Conservation (phyloP, 164 flowering plant species). For the Berberis vulgaris region DNA sequence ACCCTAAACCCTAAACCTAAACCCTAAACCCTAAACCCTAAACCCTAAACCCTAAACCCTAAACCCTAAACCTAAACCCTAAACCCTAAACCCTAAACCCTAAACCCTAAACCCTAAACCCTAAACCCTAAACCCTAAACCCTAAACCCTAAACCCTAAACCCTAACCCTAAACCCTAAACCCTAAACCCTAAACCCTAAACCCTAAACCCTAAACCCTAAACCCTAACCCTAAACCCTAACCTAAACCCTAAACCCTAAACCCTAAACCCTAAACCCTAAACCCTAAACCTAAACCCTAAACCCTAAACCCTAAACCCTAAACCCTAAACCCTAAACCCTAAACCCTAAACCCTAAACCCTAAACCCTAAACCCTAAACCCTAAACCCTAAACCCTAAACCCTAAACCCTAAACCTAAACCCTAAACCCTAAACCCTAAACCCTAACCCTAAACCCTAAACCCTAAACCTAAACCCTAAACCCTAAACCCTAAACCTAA, state of each 20-base stretch:
- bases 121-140: conserved; percentile 6
- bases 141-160: conserved; percentile 4
- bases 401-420: conserved; percentile 8
- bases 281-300: conserved; percentile 8
- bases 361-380: conserved; percentile 3
- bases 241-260: conserved; percentile 2
- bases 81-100: conserved; percentile 10
- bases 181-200: conserved; percentile 11
- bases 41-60: conserved; percentile 7
- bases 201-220: conserved; percentile 5
- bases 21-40: conserved; percentile 11
- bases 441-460: conserved; percentile 7
- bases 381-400: conserved; percentile 4
- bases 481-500: too few relatives aligned
- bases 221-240: conserved; percentile 1
- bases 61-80: conserved; percentile 7
- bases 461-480: background rate
- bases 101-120: conserved; percentile 11
- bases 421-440: conserved; percentile 2
- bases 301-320: conserved; percentile 9
- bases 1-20: too few relatives aligned
- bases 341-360: conserved; percentile 3
- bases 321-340: conserved; percentile 5
- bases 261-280: background rate
- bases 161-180: conserved; percentile 7